Base-by-base conservation (phyloP, 805 yeast species). In the Pichia heedii region DNA sequence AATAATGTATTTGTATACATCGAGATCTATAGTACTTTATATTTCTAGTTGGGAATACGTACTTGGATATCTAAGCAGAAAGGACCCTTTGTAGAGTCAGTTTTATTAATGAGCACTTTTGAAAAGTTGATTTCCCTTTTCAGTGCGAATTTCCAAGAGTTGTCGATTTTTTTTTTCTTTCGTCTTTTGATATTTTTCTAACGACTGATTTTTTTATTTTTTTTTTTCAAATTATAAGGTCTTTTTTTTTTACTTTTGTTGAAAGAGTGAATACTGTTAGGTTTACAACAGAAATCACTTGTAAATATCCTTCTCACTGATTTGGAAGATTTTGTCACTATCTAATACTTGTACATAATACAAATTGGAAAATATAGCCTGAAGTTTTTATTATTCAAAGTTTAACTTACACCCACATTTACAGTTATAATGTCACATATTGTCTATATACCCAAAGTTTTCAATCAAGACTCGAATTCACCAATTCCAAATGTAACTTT, bases 371-470 rank as follows among this genome's bases (percentile, higher is more conserved):
- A 13, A 20, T 20, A 34, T 20, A 12, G 20, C 15, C 13, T 13
- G 11, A 19, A n/a, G n/a, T n/a, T n/a, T n/a, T n/a, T n/a, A n/a
- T n/a, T 29, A 29, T 29, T 29, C 8, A 29, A 5, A 29, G 6
- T 29, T 16, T 15, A 29, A 29, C 16, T 29, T 29, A 32, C 34
- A 4, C 11, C 13, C 15, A 22, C 29, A 21, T 35, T 4, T 6
- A 22, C 18, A 34, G 15, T 5, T 15, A 33, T 7, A 24, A 42
- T 39, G 42, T 36, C 37, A 24, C 47, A 44, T 37, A 22, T 44
- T 22, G 46, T 46, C 20, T 37, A 46, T 15, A 37, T 46, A 36
- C 37, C 46, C 39, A 24, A 36, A 20, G 44, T 47, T 30, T 44
- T 46, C 34, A 45, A 49, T 34, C 45, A 43, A n/a, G 26, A 37